Evolutionary conservation across 2,329 filamentous ascomycete genomes (phyloP).

Genomic region (Leptographium wingfieldii): DNA sequence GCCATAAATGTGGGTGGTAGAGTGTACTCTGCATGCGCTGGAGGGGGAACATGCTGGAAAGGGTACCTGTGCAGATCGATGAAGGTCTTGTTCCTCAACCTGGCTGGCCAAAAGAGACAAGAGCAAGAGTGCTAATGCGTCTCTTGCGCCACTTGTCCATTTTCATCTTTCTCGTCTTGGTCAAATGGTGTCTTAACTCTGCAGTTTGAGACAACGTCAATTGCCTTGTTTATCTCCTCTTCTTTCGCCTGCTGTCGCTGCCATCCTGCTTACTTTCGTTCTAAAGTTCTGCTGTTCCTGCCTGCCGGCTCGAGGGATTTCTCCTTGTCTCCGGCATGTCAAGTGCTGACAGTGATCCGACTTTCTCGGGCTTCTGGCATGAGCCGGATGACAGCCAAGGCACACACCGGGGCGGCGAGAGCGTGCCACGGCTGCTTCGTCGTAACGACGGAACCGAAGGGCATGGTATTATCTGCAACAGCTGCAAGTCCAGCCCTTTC

Average conservation of each 20-base stretch:
- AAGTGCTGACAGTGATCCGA: not conserved
- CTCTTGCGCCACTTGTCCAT: not conserved
- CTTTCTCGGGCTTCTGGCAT: not conserved
- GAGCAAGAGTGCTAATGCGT: not conserved
- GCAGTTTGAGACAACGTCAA: no score
- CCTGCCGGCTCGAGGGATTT: not conserved
- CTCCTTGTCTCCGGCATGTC: no score
- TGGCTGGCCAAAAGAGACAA: not conserved
- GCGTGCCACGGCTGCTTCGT: no score
- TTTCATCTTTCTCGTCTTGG: not conserved
- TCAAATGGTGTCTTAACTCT: not conserved
- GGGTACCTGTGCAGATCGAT: no score
- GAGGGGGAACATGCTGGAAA: no score
- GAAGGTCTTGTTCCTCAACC: not conserved
- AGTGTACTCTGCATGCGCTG: not conserved
- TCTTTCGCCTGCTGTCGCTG: not conserved
- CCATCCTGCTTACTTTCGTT: not conserved
- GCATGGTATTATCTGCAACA: not conserved
- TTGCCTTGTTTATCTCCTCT: not conserved
- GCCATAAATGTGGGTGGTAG: not conserved
- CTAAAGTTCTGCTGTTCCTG: not conserved
- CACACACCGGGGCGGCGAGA: no score
- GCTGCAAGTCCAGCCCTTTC: not conserved
- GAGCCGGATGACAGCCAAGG: not conserved
- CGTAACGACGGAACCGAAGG: no score